phyloP scores from a whole-genome alignment of 305 asterid species.

The Ajuga reptans region DNA sequence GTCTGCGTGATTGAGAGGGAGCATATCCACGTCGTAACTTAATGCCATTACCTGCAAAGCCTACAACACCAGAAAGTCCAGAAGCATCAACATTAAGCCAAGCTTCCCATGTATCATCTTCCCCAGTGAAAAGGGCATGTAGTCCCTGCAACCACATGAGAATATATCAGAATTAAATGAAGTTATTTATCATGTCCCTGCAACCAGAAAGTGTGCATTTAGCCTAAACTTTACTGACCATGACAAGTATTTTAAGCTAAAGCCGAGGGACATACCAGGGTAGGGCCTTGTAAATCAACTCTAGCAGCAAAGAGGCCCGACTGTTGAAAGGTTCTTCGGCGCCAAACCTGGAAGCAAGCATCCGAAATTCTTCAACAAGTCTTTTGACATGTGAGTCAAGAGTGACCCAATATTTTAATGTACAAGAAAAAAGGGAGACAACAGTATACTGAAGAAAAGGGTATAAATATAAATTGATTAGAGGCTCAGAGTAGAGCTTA shows the following conservation, averaged over 20 bases:
- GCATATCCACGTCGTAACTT: slow-evolving; percentile 92
- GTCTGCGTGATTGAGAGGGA: slow-evolving; percentile 65
- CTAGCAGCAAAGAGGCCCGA: slow-evolving; percentile 99
- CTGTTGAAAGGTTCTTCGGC: slow-evolving; percentile 84
- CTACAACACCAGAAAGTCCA: slow-evolving; percentile 59
- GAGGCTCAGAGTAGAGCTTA: slow-evolving; percentile 8
- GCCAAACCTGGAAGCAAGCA: slow-evolving; percentile 71
- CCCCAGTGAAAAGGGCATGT: slow-evolving; percentile 91
- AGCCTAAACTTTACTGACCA: slow-evolving; percentile 6
- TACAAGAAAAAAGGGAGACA: background rate
- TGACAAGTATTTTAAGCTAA: slow-evolving; percentile 8
- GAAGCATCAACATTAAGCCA: slow-evolving; percentile 76
- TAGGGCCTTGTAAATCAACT: slow-evolving; percentile 90
- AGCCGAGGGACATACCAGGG: slow-evolving; percentile 46
- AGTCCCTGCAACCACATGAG: slow-evolving; percentile 55
- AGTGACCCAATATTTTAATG: background rate
- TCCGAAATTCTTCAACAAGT: slow-evolving; percentile 9
- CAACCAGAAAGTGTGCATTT: slow-evolving; percentile 6
- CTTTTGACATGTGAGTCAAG: slow-evolving; percentile 16
- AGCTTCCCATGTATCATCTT: slow-evolving; percentile 98
- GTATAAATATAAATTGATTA: slow-evolving; percentile 9
- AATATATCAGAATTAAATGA: background rate
- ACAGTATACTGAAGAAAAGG: background rate
- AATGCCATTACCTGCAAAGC: slow-evolving; percentile 44
- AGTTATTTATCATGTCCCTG: slow-evolving; percentile 11